phyloP scores from a whole-genome alignment of 2,329 filamentous ascomycete genomes.

The Aspergillus terreus region DNA sequence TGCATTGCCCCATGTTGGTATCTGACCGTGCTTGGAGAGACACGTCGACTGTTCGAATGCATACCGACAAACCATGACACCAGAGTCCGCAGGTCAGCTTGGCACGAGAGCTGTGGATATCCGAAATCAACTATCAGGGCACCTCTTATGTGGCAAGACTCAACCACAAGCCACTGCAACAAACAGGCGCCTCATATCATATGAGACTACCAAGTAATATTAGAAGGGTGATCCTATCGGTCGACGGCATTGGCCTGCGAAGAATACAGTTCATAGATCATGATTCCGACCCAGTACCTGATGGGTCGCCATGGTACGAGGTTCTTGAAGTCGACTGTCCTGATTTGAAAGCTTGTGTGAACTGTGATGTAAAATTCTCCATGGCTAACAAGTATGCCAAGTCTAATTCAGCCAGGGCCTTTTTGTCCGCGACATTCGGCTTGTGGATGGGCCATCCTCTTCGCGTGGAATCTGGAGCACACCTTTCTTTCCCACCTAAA shows the following conservation, averaged over 20 bases:
- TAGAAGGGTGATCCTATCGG: constrained; percentile 5
- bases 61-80: not conserved
- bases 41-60: constrained; percentile 2
- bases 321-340: constrained; percentile 6
- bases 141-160: constrained; percentile 3
- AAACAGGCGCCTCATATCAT: not conserved
- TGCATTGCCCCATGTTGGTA: constrained; percentile 1
- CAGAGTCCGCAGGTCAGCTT: not conserved
- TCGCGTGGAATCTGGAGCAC: constrained; percentile 8
- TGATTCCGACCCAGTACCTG: constrained; percentile 1
- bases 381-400: not conserved
- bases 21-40: constrained; percentile 6
- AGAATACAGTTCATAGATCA: constrained; percentile 8
- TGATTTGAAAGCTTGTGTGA: constrained; percentile 1
- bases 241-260: constrained; percentile 8
- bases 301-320: constrained; percentile 15
- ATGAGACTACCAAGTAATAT: constrained; percentile 1
- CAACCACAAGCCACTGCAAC: constrained; percentile 1
- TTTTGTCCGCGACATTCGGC: constrained; percentile 6
- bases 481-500: constrained; percentile 9
- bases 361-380: constrained; percentile 1
- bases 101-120: constrained; percentile 1
- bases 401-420: constrained; percentile 7
- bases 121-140: not conserved
- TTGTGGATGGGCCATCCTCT: not conserved